Evolutionary conservation across 129 eudicot species (phyloP), one percentile per base, ranked within the genome.

Genomic region (Logfia minima): DNA sequence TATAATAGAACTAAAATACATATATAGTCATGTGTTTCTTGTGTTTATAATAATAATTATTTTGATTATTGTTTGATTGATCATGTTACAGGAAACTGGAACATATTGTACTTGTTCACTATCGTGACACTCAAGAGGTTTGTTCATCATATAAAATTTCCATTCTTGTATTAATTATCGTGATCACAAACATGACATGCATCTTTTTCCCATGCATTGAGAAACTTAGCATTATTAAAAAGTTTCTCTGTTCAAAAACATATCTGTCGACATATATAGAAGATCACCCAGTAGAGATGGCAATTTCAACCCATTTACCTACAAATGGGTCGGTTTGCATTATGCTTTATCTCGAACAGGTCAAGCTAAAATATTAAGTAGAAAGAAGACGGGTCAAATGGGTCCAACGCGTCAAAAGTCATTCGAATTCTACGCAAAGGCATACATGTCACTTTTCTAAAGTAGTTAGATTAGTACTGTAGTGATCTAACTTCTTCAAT

Each of bases 61-160:
- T 53, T 48, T 37, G 0, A 31, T 62, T 26, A 11, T 71, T 45
- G 31, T n/a, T 78, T 74, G 60, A 62, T 23, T 68, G 13, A 68
- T 81, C 66, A 69, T 79, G 69, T 76, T 55, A 70, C 83, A 94
- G 98, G 93, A 75, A 86, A 34, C 81, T 91, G 89, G 98, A 94
- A 67, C 96, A 91, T 80, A 89, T 94, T 75, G 98, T 94, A 76
- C 98, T 94, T 71, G 98, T 91, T 79, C 98, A 94, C 81, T 94
- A 94, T 85, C 98, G 98, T 77, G 96, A 94, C 79, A 91, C 92
- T 67, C 97, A 87, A 75, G 98, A 94, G 98, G 98, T 90, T 75
- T 72, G 88, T 71, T 71, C 70, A 68, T 56, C 60, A 60, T 66
- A 31, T 58, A 64, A 26, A 1, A 1, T 26, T 26, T 62, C 18